Conservation (phyloP, 208 protist species). For the Wallacemonas collosoma region DNA sequence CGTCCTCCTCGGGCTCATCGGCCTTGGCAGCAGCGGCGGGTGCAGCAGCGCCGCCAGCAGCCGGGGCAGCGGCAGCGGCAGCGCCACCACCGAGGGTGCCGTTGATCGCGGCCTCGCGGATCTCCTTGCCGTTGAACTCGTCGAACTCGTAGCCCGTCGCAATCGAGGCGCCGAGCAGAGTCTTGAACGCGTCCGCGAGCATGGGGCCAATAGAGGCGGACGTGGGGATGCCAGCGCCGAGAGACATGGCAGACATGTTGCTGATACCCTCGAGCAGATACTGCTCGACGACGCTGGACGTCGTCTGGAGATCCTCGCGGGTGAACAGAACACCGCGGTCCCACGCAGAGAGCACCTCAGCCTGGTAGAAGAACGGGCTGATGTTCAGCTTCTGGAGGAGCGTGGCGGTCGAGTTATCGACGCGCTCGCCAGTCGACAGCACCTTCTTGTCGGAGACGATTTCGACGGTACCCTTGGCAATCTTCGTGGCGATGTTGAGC, state of each 20-base stretch:
- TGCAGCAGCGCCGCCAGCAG: slow-evolving; percentile 40
- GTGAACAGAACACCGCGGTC: slow-evolving; percentile 96
- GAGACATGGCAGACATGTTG: slow-evolving; percentile 94
- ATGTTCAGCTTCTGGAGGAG: slow-evolving; percentile 99
- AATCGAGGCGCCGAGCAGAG: slow-evolving; percentile 95
- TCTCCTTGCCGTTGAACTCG: slow-evolving; percentile 75
- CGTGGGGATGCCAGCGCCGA: slow-evolving; percentile 96
- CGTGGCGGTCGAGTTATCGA: slow-evolving; percentile 97
- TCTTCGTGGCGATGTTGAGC: slow-evolving; percentile 99
- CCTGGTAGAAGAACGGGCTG: slow-evolving; percentile 98
- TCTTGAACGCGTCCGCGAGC: slow-evolving; percentile 97
- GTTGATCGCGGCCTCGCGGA: slow-evolving; percentile 91
- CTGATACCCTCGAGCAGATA: slow-evolving; percentile 90
- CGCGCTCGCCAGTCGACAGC: slow-evolving; percentile 95
- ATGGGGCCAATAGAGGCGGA: slow-evolving; percentile 95
- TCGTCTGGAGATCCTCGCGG: slow-evolving; percentile 95
- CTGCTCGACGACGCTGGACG: slow-evolving; percentile 89
- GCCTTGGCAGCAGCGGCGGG: slow-evolving; percentile 45
- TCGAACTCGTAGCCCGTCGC: slow-evolving; percentile 94
- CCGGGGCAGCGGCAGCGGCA: slow-evolving; percentile 59
- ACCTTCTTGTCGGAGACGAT: slow-evolving; percentile 97
- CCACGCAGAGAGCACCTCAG: slow-evolving; percentile 93
- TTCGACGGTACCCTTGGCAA: slow-evolving; percentile 98
- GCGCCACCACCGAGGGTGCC: slow-evolving; percentile 77
- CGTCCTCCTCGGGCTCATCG: slow-evolving; percentile 76